phyloP scores from a whole-genome alignment of 495 filamentous ascomycete species.

The Penicilliopsis zonata region DNA sequence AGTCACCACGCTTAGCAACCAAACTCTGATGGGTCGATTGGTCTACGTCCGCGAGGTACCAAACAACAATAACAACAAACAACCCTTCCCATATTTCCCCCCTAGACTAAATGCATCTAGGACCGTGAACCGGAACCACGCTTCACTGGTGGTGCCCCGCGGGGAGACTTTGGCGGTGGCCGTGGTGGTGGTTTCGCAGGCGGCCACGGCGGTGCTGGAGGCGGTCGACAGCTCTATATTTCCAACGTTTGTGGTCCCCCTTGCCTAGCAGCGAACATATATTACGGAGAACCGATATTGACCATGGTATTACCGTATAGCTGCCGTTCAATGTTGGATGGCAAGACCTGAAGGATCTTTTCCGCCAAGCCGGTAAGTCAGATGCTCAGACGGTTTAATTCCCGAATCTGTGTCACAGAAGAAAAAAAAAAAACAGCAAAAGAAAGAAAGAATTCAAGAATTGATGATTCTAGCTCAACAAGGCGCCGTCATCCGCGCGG shows the following conservation, averaged over 20 bases:
- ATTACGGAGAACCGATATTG: too few species aligned
- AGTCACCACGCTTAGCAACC: conserved; percentile 96
- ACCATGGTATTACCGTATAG: too few species aligned
- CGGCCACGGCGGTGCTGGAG: conserved; percentile 37
- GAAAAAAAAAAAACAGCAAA: too few species aligned
- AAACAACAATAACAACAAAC: too few species aligned
- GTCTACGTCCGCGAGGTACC: conserved; percentile 95
- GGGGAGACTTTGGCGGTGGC: conserved; percentile 53
- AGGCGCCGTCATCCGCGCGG: conserved; percentile 85
- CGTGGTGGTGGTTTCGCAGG: conserved; percentile 28
- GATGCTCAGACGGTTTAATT: background rate
- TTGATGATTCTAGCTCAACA: conserved; percentile 54
- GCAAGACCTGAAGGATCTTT: conserved; percentile 98
- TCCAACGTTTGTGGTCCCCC: conserved; percentile 76
- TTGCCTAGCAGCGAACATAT: too few species aligned
- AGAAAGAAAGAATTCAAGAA: too few species aligned
- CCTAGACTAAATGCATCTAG: conserved; percentile 34
- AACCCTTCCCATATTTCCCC: too few species aligned
- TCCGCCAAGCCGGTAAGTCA: conserved; percentile 90
- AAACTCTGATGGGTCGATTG: conserved; percentile 93
- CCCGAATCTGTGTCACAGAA: too few species aligned
- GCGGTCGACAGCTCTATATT: conserved; percentile 86
- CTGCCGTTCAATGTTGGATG: conserved; percentile 96
- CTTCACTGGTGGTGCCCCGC: conserved; percentile 64
- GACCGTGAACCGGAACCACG: conserved; percentile 94